phyloP scores from a whole-genome alignment of 441 rosid species.

The Omphalea diandra region DNA sequence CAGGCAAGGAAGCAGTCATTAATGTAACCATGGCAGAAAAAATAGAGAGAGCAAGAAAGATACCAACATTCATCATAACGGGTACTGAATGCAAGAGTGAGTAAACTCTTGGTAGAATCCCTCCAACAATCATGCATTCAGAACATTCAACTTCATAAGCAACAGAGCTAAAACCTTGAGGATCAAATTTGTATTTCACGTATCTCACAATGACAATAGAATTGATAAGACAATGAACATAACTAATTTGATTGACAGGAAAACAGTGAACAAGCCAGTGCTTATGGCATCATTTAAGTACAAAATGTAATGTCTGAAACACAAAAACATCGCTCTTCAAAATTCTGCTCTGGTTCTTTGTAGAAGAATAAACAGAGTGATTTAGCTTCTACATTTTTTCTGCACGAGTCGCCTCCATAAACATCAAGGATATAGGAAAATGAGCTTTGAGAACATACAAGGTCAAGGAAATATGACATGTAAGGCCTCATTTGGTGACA shows the following conservation, averaged over 20 bases:
- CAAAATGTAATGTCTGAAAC: slow-evolving; percentile 19
- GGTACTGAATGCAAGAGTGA: neutral
- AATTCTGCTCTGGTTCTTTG: slow-evolving; percentile 21
- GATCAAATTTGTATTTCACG: neutral
- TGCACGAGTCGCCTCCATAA: slow-evolving; percentile 8
- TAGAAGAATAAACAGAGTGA: slow-evolving; percentile 9
- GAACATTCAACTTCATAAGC: neutral
- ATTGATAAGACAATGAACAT: neutral
- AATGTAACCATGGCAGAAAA: no score
- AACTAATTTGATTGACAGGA: slow-evolving; percentile 13
- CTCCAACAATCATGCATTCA: neutral
- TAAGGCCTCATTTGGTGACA: neutral
- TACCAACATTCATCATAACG: neutral
- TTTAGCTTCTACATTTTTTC: slow-evolving; percentile 16
- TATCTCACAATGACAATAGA: neutral
- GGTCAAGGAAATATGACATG: slow-evolving; percentile 1
- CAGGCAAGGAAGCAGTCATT: no score
- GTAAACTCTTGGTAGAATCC: neutral
- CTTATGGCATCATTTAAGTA: neutral
- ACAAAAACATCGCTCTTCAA: slow-evolving; percentile 18
- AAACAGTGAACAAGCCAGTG: neutral
- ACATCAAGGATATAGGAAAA: slow-evolving; percentile 12
- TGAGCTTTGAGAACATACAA: slow-evolving; percentile 15
- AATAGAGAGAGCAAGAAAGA: neutral
- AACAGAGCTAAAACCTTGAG: neutral